Base-by-base conservation (phyloP, 75 land plant species). In the Cryptomeria japonica region DNA sequence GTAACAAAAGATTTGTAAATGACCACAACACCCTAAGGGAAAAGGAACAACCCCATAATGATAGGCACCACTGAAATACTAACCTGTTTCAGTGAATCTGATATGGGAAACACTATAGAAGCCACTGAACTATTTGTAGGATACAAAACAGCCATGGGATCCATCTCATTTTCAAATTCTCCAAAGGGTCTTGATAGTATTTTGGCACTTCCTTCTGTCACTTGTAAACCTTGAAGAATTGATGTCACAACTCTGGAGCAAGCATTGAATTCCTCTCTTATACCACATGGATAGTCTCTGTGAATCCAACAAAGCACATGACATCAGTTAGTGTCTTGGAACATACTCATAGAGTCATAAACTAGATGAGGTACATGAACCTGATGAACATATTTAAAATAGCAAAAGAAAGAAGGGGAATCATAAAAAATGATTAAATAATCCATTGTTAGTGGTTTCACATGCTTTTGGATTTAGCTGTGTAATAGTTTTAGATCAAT, bases 241-340 rank as follows among this genome's bases (percentile, higher is more conserved):
- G 85, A 84, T 58, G 87, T 86, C 12, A 92, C 87, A 85, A 89
- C 86, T 80, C 91, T 92, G 53, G 87, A 80, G 83, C 93, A 91
- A 18, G 93, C 92, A 53, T 64, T 56, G 47, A 89, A 92, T 86
- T 92, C 93, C 55, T 87, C 93, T 83, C 89, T 87, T 61, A 92
- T 89, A 25, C 93, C 93, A 87, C 93, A 92, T 51, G 93, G 93
- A 88, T 92, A 92, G 86, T 92, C 93, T 86, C 93, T 92, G 88
- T 49, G 46, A 41, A 78, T 32, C 19, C 70, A 75, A 72, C 72
- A 82, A 12, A 49, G 10, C 34, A 44, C 56, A 68, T 18, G 56
- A 39, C 28, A 80, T 80, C 83, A 80, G 28, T 80, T 47, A 80
- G 44, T 80, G 49, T 16, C 83, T 86, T 72, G 79, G 32, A 85